phyloP scores from a whole-genome alignment of 1,139 yeast genomes.

The Sugiyamaella xylanicola region DNA sequence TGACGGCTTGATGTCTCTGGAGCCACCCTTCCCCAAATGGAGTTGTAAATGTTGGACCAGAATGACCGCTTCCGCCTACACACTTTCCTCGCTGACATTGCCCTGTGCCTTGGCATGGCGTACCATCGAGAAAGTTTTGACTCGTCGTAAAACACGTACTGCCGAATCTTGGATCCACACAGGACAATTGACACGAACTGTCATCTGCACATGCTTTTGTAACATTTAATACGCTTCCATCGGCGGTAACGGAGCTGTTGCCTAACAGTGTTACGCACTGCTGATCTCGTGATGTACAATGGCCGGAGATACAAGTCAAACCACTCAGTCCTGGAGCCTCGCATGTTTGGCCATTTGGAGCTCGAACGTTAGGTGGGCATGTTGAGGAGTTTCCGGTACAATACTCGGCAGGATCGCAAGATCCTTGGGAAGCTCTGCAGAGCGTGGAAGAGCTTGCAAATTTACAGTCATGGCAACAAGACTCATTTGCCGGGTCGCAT shows the following conservation, averaged over 20 bases:
- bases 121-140: constrained; percentile 45
- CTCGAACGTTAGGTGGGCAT: constrained; percentile 40
- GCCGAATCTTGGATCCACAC: constrained; percentile 38
- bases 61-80: constrained; percentile 32
- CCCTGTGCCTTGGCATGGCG: constrained; percentile 43
- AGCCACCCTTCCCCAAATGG: constrained; percentile 32
- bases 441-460: constrained; percentile 38
- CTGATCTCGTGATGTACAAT: constrained; percentile 44
- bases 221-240: constrained; percentile 36
- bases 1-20: constrained; percentile 30
- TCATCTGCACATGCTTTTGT: constrained; percentile 40
- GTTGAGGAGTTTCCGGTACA: constrained; percentile 44
- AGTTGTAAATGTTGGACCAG: constrained; percentile 5
- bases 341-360: constrained; percentile 41
- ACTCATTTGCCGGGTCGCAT: constrained; percentile 45
- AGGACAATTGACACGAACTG: constrained; percentile 39
- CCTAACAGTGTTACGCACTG: constrained; percentile 41
- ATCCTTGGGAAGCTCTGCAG: constrained; percentile 43
- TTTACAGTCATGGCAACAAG: constrained; percentile 42
- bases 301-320: constrained; percentile 44
- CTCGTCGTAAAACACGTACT: constrained; percentile 37
- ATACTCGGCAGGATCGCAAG: constrained; percentile 44
- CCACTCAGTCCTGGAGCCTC: constrained; percentile 27
- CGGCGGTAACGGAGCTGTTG: constrained; percentile 34
- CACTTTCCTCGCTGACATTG: constrained; percentile 41